Base-by-base conservation (phyloP, 1,284 basidiomycete genomes). In the Agroathelia rolfsii region DNA sequence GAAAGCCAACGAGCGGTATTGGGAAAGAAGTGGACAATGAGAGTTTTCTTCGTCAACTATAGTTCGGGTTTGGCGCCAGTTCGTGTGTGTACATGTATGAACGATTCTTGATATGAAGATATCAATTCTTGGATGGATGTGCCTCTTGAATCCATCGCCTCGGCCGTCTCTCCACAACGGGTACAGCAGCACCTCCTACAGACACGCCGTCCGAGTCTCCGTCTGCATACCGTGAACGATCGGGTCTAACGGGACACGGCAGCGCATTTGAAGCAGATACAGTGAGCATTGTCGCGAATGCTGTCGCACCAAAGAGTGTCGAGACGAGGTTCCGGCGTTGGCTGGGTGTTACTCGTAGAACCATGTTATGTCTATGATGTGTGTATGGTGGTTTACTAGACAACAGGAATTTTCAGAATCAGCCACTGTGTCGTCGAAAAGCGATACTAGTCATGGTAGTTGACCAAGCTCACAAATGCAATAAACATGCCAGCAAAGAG, bases 91-190 rank as follows among this genome's bases (percentile, higher is more conserved):
- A 28, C 26, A 10, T 9, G 9, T 9, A 28, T 22, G n/a, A n/a
- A n/a, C n/a, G n/a, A 32, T 32, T 13, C 12, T 25, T 24, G 18
- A 13, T 17, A 14, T 34, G 14, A 18, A n/a, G n/a, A 31, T 28
- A 39, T 24, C 31, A 41, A 35, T 41, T 43, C 18, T 37, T 36
- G 15, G 13, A 52, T 7, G 69, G 72, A 29, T 59, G 50, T 47
- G 61, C 77, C 55, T 87, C 82, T 55, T 84, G 76, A 50, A 87
- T 86, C 82, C 82, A 87, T 42, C 78, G 65, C 47, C 72, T 66
- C n/a, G 78, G 74, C 35, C 69, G 62, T 57, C 72, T 81, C 42
- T 70, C 66, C n/a, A 65, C 53, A 2, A 78, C 62, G 9, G 61
- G 62, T 18, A 66, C 51, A 17, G 50, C 49, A 37, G 46, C 49